phyloP scores from a whole-genome alignment of 2,329 filamentous ascomycete species.

The Colletotrichum sublineola region DNA sequence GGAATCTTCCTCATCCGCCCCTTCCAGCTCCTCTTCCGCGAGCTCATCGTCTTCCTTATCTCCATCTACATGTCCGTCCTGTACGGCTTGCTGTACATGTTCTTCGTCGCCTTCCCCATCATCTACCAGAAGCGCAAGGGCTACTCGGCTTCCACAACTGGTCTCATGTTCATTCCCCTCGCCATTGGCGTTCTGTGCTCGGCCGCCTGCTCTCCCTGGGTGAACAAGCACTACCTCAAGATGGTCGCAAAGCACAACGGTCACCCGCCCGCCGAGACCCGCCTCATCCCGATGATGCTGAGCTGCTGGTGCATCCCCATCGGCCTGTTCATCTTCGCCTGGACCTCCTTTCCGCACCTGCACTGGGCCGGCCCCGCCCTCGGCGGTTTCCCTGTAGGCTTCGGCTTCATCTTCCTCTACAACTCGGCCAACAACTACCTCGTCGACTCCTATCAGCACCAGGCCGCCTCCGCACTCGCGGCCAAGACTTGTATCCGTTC shows the following conservation, averaged over 20 bases:
- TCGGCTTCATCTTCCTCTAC: slow-evolving; percentile 88
- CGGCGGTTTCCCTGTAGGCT: slow-evolving; percentile 79
- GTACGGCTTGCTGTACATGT: slow-evolving; percentile 82
- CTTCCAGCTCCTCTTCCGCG: slow-evolving; percentile 86
- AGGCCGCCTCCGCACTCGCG: slow-evolving; percentile 84
- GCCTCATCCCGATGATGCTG: slow-evolving; percentile 86
- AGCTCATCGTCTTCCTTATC: slow-evolving; percentile 88
- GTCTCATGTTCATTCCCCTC: slow-evolving; percentile 89
- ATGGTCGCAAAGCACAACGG: slow-evolving; percentile 74
- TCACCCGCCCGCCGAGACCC: slow-evolving; percentile 80
- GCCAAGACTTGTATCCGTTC: slow-evolving; percentile 85
- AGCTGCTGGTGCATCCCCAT: slow-evolving; percentile 79
- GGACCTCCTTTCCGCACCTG: slow-evolving; percentile 73
- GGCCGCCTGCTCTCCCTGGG: slow-evolving; percentile 75
- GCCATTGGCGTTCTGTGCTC: slow-evolving; percentile 80
- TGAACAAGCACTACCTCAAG: slow-evolving; percentile 86
- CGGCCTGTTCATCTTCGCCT: slow-evolving; percentile 71
- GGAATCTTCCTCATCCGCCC: slow-evolving; percentile 83
- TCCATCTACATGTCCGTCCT: slow-evolving; percentile 88
- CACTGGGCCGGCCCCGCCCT: slow-evolving; percentile 80
- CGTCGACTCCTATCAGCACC: slow-evolving; percentile 73
- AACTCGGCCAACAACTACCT: slow-evolving; percentile 84
- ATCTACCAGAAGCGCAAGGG: slow-evolving; percentile 86
- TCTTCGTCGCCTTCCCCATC: slow-evolving; percentile 78
- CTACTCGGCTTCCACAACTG: slow-evolving; percentile 79